Base-by-base conservation (phyloP, 2,329 filamentous ascomycete species). In the Talaromyces sp. region DNA sequence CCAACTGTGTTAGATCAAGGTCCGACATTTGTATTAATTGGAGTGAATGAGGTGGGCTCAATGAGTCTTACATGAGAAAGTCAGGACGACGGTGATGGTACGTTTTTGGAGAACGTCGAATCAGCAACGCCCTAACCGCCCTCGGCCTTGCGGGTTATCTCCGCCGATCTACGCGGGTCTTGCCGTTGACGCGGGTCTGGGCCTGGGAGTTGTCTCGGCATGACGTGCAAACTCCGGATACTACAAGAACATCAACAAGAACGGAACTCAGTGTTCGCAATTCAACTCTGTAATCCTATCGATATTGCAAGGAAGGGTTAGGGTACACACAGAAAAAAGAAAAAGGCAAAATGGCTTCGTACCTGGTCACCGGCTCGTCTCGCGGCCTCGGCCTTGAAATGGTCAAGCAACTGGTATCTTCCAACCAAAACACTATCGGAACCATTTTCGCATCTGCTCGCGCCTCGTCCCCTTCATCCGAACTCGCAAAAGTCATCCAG, bases 361-460 rank as follows among this genome's bases (percentile, higher is more conserved):
- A 50, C 27, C 58, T 60, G 13, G 32, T 60, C 43, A 60, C 58
- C 32, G 58, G 58, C 29, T 46, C 43, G 9, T 60, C 58, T 32
- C 53, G 54, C 27, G 58, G 58, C 29, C 58, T 60, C 13, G 58
- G 58, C 19, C 32, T 57, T 1, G 58, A 35, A 53, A 8, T 60
- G 32, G 58, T 60, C 35, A 50, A 32, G 29, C 35, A 50, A 24
- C 24, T 57, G 17, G 41, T 32, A 31, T 1, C 11, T 2, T 29
- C 26, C n/a, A 43, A 46, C n/a, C 14, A 46, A 53, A 43, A 29
- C 35, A 58, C 49, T n/a, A 54, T 58, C 21, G 50, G 35, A 29
- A 46, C 56, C 27, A 58, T 58, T 26, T 58, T 53, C n/a, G 56
- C 56, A n/a, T 52, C 56, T 17, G 26, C 56, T 29, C 56, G 56